Evolutionary conservation across 139 green algal species (phyloP).

Genomic region (Chlorokybus atmophyticus): DNA sequence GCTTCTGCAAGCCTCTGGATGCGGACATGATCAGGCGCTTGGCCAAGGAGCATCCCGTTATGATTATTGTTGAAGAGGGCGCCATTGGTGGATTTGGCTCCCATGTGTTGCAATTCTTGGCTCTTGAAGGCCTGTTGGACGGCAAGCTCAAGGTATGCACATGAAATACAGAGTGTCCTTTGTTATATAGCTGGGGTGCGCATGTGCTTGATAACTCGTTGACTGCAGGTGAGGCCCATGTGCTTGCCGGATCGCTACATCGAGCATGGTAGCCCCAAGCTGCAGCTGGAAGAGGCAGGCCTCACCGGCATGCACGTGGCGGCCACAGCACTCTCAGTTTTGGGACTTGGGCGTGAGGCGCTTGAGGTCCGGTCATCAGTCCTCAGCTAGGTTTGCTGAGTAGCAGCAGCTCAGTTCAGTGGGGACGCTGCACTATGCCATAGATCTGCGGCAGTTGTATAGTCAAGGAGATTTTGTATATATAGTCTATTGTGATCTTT

Average conservation of each 20-base stretch:
- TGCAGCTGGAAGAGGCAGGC: conserved; percentile 84
- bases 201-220: background rate
- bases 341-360: conserved; percentile 36
- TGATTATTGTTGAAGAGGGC: conserved; percentile 96
- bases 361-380: too few species aligned
- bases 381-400: too few species aligned
- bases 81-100: conserved; percentile 88
- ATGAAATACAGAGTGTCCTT: too few species aligned
- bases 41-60: conserved; percentile 66
- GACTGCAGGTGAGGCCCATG: conserved; percentile 62
- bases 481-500: too few species aligned
- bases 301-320: conserved; percentile 76
- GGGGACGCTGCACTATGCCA: too few species aligned
- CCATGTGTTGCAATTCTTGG: conserved; percentile 79
- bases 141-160: conserved; percentile 84
- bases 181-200: too few species aligned
- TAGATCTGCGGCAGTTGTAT: too few species aligned
- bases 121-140: conserved; percentile 65
- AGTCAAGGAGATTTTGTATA: too few species aligned
- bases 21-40: conserved; percentile 49
- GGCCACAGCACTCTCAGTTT: conserved; percentile 57
- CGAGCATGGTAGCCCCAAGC: conserved; percentile 66
- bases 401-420: too few species aligned
- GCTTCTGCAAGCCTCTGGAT: conserved; percentile 99
- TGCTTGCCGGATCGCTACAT: conserved; percentile 87